A percentile compares a stretch with the other conserved stretches of the same genome.
phyloP scores from a whole-genome alignment of 1,284 basidiomycete species.

The Apiotrichum sp. region DNA sequence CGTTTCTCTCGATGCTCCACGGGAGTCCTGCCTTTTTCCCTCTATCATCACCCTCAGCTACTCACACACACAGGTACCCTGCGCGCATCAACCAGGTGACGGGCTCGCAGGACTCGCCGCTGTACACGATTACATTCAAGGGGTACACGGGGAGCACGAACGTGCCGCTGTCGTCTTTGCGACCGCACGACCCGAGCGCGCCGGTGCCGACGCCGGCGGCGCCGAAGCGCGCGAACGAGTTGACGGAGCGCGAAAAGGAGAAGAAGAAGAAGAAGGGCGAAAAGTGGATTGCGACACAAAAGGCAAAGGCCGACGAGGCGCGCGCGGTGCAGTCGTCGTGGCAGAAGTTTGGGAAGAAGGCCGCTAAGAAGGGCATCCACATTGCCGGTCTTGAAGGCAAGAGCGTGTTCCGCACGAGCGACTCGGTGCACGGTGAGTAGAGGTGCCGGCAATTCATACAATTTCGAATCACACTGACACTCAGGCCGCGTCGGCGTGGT shows the following conservation, averaged over 20 bases:
- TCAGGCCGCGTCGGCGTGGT: conserved; percentile 75
- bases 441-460: background rate
- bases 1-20: no score
- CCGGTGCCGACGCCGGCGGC: conserved; percentile 60
- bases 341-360: conserved; percentile 98
- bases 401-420: conserved; percentile 81
- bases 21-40: background rate
- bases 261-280: conserved; percentile 93
- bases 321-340: conserved; percentile 81
- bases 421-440: background rate
- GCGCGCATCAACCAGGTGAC: conserved; percentile 82
- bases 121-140: conserved; percentile 91
- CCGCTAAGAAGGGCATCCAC: conserved; percentile 87
- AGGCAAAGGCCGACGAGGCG: conserved; percentile 85
- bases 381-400: conserved; percentile 72
- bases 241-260: conserved; percentile 77
- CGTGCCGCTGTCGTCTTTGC: conserved; percentile 66
- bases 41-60: no score
- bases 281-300: conserved; percentile 81
- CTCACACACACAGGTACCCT: conserved; percentile 60
- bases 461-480: background rate
- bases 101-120: conserved; percentile 74
- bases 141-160: conserved; percentile 93
- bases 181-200: conserved; percentile 49
- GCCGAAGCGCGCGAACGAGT: conserved; percentile 62